A percentile compares a stretch with the other conserved stretches of the same genome.
Conservation (phyloP, 2,329 filamentous ascomycete genomes). For the Penicillium sp. region DNA sequence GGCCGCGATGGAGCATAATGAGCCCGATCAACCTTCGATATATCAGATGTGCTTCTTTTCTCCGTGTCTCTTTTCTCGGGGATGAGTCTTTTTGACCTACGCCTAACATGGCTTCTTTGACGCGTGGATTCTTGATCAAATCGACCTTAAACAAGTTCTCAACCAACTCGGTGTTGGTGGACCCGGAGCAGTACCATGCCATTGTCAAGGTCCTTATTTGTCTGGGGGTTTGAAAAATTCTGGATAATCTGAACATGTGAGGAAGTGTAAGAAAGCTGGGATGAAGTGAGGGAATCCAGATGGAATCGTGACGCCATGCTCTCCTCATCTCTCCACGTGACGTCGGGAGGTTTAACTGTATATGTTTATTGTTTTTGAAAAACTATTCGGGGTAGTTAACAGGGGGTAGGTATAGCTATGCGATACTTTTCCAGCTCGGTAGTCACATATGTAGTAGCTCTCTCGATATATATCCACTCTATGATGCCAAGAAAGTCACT, state of each 20-base stretch:
- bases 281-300: not conserved
- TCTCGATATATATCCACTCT: no score
- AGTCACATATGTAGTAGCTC: no score
- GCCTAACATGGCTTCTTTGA: slow-evolving; percentile 77
- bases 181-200: slow-evolving; percentile 86
- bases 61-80: not conserved
- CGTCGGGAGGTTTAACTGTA: not conserved
- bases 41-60: slow-evolving; percentile 10
- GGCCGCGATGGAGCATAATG: slow-evolving; percentile 73
- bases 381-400: not conserved
- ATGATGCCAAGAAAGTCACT: no score
- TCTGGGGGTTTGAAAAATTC: not conserved
- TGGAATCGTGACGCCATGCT: slow-evolving; percentile 13
- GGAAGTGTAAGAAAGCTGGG: not conserved
- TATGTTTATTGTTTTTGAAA: not conserved
- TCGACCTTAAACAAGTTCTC: slow-evolving; percentile 71
- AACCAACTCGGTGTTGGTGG: slow-evolving; percentile 71
- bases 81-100: slow-evolving; percentile 45
- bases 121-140: slow-evolving; percentile 69
- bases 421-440: no score
- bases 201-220: slow-evolving; percentile 51
- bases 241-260: not conserved
- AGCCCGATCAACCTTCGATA: slow-evolving; percentile 74
- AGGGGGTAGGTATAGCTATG: not conserved
- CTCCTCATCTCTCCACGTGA: slow-evolving; percentile 13